Percentiles rank a stretch among this genome's conserved stretches.
Conservation (phyloP, 208 protist species). For the Histomonas meleagridis region DNA sequence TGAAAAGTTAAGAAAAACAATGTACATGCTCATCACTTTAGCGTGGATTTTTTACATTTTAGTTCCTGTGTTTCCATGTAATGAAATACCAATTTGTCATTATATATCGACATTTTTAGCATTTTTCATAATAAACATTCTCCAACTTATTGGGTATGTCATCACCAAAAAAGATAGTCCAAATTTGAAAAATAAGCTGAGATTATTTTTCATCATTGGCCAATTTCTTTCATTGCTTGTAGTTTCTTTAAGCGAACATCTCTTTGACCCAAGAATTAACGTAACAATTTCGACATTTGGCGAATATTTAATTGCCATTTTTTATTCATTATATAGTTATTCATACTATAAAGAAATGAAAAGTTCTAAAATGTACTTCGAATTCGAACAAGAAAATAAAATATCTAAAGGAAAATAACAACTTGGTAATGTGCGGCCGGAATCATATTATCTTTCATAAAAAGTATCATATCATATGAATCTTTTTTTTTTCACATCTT, state of each 20-base stretch:
- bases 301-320: no score
- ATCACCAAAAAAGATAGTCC: background rate
- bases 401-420: no score
- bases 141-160: background rate
- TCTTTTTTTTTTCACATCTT: no score
- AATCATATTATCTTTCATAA: no score
- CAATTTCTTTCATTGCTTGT: background rate
- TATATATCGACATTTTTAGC: background rate
- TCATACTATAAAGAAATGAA: no score
- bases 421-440: no score
- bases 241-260: background rate
- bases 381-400: no score
- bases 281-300: background rate
- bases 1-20: background rate
- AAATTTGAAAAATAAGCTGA: background rate
- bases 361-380: no score
- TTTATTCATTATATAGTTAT: no score
- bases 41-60: background rate
- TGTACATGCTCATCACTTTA: background rate
- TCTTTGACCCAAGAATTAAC: background rate
- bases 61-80: background rate
- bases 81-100: background rate
- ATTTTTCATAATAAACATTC: background rate
- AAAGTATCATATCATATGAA: no score
- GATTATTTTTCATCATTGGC: background rate